Base-by-base conservation (phyloP, 371 early-diverging fungal species). In the Phascolomyces articulosus region DNA sequence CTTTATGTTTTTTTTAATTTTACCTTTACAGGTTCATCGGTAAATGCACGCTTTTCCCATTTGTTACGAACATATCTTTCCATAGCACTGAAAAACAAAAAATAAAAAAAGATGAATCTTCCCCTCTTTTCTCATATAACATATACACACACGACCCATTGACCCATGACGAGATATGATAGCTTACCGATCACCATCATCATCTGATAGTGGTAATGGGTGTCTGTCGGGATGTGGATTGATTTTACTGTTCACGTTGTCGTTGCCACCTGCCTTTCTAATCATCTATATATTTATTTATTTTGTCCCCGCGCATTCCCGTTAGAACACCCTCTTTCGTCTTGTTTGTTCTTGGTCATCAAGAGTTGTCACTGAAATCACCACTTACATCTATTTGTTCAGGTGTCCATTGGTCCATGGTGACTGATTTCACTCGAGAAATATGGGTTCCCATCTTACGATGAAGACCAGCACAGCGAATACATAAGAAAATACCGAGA, bases 381-480 rank as follows among this genome's bases (percentile, higher is more conserved):
- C 0, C 4, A 44, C 74, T 67, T 82, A 90, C 91, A 54, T 93
- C 93, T 58, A 98, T 89, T 74, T 98, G 96, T 55, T 95, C 95
- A 8, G 88, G 83, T 9, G 95, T 93, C 98, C 98, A 98, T 26
- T 90, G 86, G 74, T 98, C 98, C 82, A 97, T 82, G 44, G 87
- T 89, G 24, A 95, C 90, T 4, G 95, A 95, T 73, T 94, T 96
- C 40, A 98, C 95, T 68, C 95, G 93, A 41, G 95, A 89, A 65
- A 96, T 94, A 66, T 96, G 96, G 0, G 96, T 96, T 28, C 96
- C 96, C 85, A 96, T 89, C 66, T 90, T 91, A 29, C 98, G 83
- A 71, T 98, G 98, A 44, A 95, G 79, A 29, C 97, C 93, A 40
- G 90, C 91, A 81, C 98, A 98, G 2, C 96, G 86, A 44, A 97